Evolutionary conservation across 768 basidiomycete species (phyloP).

Genomic region (Polyporus arcularius): DNA sequence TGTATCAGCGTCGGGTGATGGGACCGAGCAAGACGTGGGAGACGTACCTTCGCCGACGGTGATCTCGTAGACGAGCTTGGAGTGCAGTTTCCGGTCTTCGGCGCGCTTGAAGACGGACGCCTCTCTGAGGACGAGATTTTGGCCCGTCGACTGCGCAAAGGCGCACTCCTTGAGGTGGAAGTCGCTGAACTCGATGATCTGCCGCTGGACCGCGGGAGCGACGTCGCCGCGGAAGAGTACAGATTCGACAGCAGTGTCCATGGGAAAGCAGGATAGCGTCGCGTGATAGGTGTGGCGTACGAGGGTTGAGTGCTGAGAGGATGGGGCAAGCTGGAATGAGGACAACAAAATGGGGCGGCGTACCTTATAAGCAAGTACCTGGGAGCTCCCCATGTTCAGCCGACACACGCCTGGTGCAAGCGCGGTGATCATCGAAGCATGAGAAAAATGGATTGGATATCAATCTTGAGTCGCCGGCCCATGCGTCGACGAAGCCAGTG

Average conservation of each 20-base stretch:
- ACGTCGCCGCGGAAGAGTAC: slow-evolving; percentile 2
- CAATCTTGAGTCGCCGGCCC: no score
- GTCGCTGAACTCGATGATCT: slow-evolving; percentile 16
- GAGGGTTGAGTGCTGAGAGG: not conserved
- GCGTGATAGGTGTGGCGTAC: not conserved
- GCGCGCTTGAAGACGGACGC: slow-evolving; percentile 1
- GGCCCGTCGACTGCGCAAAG: slow-evolving; percentile 6
- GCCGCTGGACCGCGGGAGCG: not conserved
- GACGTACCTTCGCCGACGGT: slow-evolving; percentile 5
- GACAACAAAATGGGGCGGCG: no score
- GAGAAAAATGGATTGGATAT: no score
- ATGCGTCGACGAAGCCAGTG: no score
- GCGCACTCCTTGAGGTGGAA: slow-evolving; percentile 4
- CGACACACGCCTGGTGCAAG: no score
- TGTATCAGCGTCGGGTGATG: not conserved
- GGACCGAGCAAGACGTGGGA: not conserved
- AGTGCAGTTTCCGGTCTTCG: slow-evolving; percentile 6
- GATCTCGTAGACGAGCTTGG: slow-evolving; percentile 1
- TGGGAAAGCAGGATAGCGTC: not conserved
- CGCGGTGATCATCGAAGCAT: no score
- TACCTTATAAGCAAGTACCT: no score
- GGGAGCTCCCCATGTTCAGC: no score
- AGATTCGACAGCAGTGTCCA: not conserved
- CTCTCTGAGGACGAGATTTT: slow-evolving; percentile 1
- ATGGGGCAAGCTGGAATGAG: no score